Conservation (phyloP, 352 stramenopile genomes). For the Globisporangium carolinianum region DNA sequence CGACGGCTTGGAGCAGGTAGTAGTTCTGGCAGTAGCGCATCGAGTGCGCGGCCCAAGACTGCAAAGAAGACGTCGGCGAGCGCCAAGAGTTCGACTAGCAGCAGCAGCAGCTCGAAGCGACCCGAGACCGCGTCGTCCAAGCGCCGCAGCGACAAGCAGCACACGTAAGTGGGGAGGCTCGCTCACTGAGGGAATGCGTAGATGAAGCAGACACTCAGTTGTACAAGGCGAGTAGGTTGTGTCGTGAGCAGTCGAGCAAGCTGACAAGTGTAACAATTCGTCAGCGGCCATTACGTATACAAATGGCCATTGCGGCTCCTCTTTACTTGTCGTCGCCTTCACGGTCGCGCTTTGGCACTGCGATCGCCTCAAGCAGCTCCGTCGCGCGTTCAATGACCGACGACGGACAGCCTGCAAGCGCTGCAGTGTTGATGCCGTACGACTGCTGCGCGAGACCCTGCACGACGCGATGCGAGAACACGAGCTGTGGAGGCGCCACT, state of each 20-base stretch:
- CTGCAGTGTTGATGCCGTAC: constrained; percentile 74
- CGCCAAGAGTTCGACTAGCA: constrained; percentile 12
- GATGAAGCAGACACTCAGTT: too few relatives aligned
- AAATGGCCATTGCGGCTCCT: too few relatives aligned
- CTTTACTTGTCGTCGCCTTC: neutral
- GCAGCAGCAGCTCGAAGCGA: constrained; percentile 29
- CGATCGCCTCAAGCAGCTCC: constrained; percentile 31
- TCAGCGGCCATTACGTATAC: too few relatives aligned
- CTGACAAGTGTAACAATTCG: too few relatives aligned
- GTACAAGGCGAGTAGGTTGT: too few relatives aligned
- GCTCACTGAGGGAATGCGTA: too few relatives aligned
- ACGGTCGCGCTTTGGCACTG: neutral
- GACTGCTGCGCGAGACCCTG: constrained; percentile 60
- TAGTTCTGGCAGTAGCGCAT: constrained; percentile 1
- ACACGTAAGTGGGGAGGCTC: neutral
- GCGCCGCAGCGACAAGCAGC: constrained; percentile 40
- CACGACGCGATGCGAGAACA: constrained; percentile 78
- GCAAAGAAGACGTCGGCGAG: constrained; percentile 45
- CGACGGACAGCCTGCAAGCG: constrained; percentile 55
- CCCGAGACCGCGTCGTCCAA: constrained; percentile 53
- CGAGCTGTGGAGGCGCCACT: constrained; percentile 16
- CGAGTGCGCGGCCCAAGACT: constrained; percentile 35
- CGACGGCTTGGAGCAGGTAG: neutral
- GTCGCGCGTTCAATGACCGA: constrained; percentile 39
- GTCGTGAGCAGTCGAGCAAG: too few relatives aligned